Evolutionary conservation across 2,329 filamentous ascomycete species (phyloP), one percentile per base, ranked within the genome.

Genomic region (Colletotrichum truncatum): DNA sequence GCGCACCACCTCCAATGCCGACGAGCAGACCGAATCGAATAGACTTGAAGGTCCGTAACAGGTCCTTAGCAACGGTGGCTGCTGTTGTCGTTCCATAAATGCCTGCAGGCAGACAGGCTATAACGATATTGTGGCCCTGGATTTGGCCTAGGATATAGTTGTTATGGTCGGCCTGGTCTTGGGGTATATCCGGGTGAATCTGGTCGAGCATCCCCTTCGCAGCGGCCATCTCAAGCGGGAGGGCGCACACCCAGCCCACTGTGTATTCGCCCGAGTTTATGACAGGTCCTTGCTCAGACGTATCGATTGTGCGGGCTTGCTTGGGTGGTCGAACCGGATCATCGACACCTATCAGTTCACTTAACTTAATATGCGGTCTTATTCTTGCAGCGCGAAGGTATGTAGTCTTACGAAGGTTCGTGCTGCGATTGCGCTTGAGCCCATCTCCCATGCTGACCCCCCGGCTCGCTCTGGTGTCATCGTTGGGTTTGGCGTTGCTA

Each of bases 61-160:
- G 73, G 32, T 73, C 57, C 11, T 57, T 69, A 1, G 71, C 75
- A 4, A 74, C 74, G 6, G n/a, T 68, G 1, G 75, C 72, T 0
- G 76, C 74, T n/a, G 68, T 60, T 3, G 8, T 59, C 3, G 67
- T 71, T 1, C 76, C 76, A 30, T 75, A 75, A 6, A 69, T 54
- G 11, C 69, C 74, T 6, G 68, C 58, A 0, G 76, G 73, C 3
- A 77, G 46, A 2, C 55, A 67, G 6, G 71, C 69, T 10, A 81
- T 74, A 21, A 77, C 77, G 10, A 80, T 67, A 28, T 80, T 76
- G 57, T 80, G 77, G 6, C 51, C 32, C 9, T 55, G 58, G 10
- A 71, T 66, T 3, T 43, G n/a, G 26, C 72, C 73, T 39, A 73
- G 63, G 0, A 51, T 66, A 52, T 74, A 74, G 28, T 36, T 54